Evolutionary conservation across 1,284 basidiomycete species (phyloP).

Genomic region (Ceratorhiza oryzae-sativae): DNA sequence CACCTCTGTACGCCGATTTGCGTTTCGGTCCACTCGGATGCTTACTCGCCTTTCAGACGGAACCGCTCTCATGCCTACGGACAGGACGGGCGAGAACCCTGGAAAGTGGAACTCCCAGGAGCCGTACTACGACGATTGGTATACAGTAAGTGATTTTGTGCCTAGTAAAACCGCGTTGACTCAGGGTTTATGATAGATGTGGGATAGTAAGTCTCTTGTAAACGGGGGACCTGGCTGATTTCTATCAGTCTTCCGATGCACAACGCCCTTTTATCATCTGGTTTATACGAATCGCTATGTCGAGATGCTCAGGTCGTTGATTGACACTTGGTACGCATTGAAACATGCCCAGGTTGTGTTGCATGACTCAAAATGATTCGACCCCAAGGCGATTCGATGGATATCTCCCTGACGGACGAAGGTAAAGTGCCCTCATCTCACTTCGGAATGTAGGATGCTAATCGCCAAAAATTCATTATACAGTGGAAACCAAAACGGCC

Average conservation of each 20-base stretch:
- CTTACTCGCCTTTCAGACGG: neutral
- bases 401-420: constrained; percentile 22
- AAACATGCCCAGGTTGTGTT: neutral
- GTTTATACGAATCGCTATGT: constrained; percentile 29
- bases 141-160: neutral
- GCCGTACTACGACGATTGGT: constrained; percentile 34
- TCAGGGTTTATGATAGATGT: neutral
- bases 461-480: neutral
- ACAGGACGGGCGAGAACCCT: constrained; percentile 27
- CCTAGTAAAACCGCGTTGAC: neutral
- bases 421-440: neutral
- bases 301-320: constrained; percentile 28
- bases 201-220: constrained; percentile 19
- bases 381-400: constrained; percentile 19
- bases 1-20: constrained; percentile 11
- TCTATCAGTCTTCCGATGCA: constrained; percentile 16
- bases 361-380: neutral
- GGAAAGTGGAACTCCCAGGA: constrained; percentile 26
- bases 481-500: constrained; percentile 31
- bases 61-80: constrained; percentile 26
- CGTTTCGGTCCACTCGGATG: neutral
- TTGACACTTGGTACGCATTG: constrained; percentile 19
- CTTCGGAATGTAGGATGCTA: neutral
- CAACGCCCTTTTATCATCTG: constrained; percentile 26
- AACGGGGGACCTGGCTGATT: neutral